Conservation (phyloP, 352 stramenopile genomes). For the Phytophthora rubi region DNA sequence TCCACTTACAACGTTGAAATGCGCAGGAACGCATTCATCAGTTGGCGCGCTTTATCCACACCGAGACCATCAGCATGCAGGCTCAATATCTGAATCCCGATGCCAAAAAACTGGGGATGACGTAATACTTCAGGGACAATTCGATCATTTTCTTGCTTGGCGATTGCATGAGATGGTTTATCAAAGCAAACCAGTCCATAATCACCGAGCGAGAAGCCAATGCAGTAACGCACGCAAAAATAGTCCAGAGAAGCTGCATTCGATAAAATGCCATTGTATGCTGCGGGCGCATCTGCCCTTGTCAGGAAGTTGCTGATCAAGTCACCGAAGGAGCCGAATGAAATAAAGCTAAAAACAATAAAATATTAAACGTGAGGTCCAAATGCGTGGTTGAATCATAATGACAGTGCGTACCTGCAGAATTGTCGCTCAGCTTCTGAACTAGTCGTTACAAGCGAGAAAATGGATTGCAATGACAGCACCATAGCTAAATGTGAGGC, state of each 20-base stretch:
- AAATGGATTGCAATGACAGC: constrained; percentile 31
- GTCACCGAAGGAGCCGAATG: constrained; percentile 30
- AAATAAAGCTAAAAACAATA: constrained; percentile 23
- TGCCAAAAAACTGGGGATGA: constrained; percentile 29
- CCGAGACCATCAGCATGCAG: constrained; percentile 24
- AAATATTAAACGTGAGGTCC: neutral
- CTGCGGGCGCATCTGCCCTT: neutral
- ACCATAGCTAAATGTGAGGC: constrained; percentile 4
- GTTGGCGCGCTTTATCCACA: constrained; percentile 4
- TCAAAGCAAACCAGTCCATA: constrained; percentile 9
- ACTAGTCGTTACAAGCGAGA: constrained; percentile 18
- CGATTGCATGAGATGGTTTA: neutral
- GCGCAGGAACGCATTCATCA: constrained; percentile 21
- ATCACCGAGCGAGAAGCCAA: constrained; percentile 33
- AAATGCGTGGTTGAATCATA: neutral
- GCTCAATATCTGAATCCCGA: constrained; percentile 42
- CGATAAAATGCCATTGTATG: neutral
- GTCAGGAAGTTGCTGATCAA: constrained; percentile 25
- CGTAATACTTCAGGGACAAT: constrained; percentile 8
- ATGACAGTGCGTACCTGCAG: constrained; percentile 16
- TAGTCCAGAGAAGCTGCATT: constrained; percentile 10
- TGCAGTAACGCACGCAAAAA: constrained; percentile 35
- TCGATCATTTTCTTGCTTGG: constrained; percentile 1
- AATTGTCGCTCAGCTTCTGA: constrained; percentile 23
- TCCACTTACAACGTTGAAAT: constrained; percentile 35